Evolutionary conservation across 2,329 filamentous ascomycete species (phyloP), one percentile per base, ranked within the genome.

Genomic region (Claviceps africana): DNA sequence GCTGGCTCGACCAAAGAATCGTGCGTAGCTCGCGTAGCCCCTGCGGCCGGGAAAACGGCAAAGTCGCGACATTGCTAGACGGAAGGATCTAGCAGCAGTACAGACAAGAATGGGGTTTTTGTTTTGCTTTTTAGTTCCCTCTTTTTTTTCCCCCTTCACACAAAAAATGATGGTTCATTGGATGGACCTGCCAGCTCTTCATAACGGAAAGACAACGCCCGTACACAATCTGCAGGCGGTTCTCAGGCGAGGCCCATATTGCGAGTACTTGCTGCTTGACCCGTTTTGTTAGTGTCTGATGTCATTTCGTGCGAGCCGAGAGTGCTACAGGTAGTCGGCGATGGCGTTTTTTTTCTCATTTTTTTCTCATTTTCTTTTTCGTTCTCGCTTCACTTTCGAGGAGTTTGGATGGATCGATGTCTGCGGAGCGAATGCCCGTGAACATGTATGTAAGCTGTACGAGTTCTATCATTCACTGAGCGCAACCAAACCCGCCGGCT

Each of bases 1-100:
- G 75, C 73, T 83, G 25, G 74, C 81, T 47, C 72, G 72, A 45
- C 80, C 80, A 1, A 83, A 83, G 69, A 65, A 72, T 56, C 72
- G 79, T 53, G 74, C 66, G 54, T 78, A 67, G 49, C 47, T 33
- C 33, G 43, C 4, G 11, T 11, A 19, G 17, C 28, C 28, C 30
- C 13, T 35, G n/a, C 43, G 8, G 7, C 8, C 9, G 30, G 10
- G 19, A n/a, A 10, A 10, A 19, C n/a, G 48, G 1, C 31, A 4
- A 35, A 50, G n/a, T 37, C 17, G 13, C 19, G 31, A 31, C 31
- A 45, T 44, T 35, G 44, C 25, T n/a, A 22, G 28, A 10, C 31
- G 7, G 37, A 17, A 17, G 22, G 15, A 48, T 30, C 7, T 28
- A 10, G 33, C 22, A 48, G 22, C 35, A 39, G 22, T 17, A 19